Base-by-base conservation (phyloP, 129 eudicot species). In the Flaveria ramosissima region DNA sequence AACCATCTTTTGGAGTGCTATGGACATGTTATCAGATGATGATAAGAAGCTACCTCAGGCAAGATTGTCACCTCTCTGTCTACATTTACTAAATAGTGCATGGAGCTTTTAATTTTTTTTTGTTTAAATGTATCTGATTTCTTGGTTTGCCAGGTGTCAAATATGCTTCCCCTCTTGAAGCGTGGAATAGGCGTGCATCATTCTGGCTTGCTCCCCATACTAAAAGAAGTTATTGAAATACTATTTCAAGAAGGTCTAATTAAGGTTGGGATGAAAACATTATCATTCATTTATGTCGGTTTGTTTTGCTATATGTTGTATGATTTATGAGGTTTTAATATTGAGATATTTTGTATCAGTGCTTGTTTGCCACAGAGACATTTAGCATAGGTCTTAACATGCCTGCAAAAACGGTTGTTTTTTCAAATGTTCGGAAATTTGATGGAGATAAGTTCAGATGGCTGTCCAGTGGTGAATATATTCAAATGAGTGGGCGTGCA, bases 401-500 rank as follows among this genome's bases (percentile, higher is more conserved):
- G 99, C 99, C 99, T 79, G 99, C 99, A 75, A 95, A 95, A 82
- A 95, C 99, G 7, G 99, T 95, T 77, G 99, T 95, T 77, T 95
- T 95, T 80, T 84, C 97, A 71, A 95, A 95, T 92, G 99, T 92
- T 6, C 94, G 99, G 26, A 95, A 95, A 70, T 95, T 95, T 92
- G 99, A 95, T 82, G 99, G 99, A 41, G 96, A 92, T 72, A 95
- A 92, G 74, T 95, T 95, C 83, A 95, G 99, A 83, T 95, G 99
- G 99, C 8, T 95, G 79, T 89, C 99, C 26, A 86, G 99, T 78
- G 99, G 99, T 60, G 99, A 95, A 79, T 95, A 95, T 71, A 95
- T 95, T 69, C 99, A 95, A 78, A 95, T 95, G 99, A 95, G 99
- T 89, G 99, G 99, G 6, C 97, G 99, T 63, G 99, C 97, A 65